A percentile compares a stretch with the other conserved stretches of the same genome.
phyloP scores from a whole-genome alignment of 2,329 filamentous ascomycete genomes.

The Xylaria sp. region DNA sequence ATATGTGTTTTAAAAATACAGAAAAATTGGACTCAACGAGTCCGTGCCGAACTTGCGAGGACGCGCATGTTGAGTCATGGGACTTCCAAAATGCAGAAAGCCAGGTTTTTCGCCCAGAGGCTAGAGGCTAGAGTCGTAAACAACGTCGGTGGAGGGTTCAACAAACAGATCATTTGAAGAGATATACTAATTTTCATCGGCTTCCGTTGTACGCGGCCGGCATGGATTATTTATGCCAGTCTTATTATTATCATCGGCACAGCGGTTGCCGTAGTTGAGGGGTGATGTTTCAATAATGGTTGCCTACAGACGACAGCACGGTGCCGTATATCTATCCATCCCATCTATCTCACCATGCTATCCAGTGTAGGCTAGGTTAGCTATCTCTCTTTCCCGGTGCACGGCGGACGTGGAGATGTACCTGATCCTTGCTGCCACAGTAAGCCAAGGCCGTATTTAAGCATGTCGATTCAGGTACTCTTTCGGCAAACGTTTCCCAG shows the following conservation, averaged over 20 bases:
- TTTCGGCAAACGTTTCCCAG: conserved; percentile 27
- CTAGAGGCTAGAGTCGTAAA: neutral
- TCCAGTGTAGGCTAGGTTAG: conserved; percentile 5
- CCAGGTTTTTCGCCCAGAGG: neutral
- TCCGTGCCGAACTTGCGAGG: neutral
- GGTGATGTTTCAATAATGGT: neutral
- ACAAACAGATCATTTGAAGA: conserved; percentile 8
- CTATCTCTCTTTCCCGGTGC: conserved; percentile 11
- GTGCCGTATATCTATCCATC: conserved; percentile 17
- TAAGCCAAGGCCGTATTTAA: conserved; percentile 26
- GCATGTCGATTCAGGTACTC: conserved; percentile 12
- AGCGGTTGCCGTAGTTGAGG: conserved; percentile 6
- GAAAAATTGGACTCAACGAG: neutral
- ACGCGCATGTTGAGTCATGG: conserved; percentile 10
- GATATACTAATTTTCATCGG: neutral
- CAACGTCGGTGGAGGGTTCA: neutral
- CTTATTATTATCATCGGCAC: conserved; percentile 5
- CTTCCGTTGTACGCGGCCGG: neutral
- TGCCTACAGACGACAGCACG: neutral
- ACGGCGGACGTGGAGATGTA: conserved; percentile 11
- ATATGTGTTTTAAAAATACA: neutral
- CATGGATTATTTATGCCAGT: conserved; percentile 21
- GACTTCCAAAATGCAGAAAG: conserved; percentile 4
- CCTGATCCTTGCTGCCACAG: conserved; percentile 15
- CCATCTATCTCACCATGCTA: neutral